Evolutionary conservation across 2,329 filamentous ascomycete genomes (phyloP), one percentile per base, ranked within the genome.

Genomic region (Colletotrichum chlorophyti): DNA sequence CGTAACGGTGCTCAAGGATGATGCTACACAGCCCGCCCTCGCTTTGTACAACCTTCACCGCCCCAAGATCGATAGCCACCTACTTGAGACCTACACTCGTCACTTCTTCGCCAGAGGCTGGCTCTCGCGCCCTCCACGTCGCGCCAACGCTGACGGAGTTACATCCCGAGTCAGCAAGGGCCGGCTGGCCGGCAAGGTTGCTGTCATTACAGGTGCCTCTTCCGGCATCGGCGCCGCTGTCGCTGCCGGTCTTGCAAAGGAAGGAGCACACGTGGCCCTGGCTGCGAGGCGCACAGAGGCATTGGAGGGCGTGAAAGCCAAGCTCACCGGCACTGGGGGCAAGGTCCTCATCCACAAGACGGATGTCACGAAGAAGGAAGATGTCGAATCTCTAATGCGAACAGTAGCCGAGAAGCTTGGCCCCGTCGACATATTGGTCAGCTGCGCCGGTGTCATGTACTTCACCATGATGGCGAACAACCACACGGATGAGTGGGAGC

Each of bases 391-490:
- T 0, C 84, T 94, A 4, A 78, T 93, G 60, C 72, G 75, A 3
- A 78, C 82, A 0, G 79, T 89, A 1, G 77, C 77, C 23, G 79
- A 83, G 41, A 77, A 87, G 64, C 85, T 93, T 0, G 91, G 90
- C 0, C 84, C 87, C 0, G 79, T 93, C 40, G 91, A 94, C 69
- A 90, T 93, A 48, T 82, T 94, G n/a, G 85, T 94, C 46, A 86
- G 86, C 35, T 91, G 90, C 67, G 91, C 91, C 0, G 91, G 91
- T 31, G 91, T 94, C 69, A 94, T 94, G 91, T 94, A 94, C 76
- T 94, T 87, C 74, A 93, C 91, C 52, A 87, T 93, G 86, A 93
- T 94, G 91, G 85, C 87, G 54, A 93, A 93, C 69, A 82, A 78
- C 14, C 83, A 89, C 63, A 83, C 79, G 0, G 88, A 91, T 5